phyloP scores from a whole-genome alignment of 2,329 filamentous ascomycete species.

The Claviceps digitariae region DNA sequence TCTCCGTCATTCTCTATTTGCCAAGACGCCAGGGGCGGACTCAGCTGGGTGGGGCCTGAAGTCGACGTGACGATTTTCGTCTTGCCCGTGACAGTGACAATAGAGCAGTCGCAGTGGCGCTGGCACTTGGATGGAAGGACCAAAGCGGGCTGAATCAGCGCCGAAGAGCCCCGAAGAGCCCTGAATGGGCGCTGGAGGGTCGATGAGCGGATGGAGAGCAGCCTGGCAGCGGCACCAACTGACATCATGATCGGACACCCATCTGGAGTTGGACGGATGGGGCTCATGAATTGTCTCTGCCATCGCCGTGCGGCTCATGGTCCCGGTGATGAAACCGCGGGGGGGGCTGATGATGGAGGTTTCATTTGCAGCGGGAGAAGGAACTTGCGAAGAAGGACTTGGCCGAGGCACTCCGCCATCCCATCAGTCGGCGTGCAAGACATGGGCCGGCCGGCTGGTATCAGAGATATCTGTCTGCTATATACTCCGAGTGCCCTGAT shows the following conservation, averaged over 20 bases:
- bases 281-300: background rate
- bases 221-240: background rate
- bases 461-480: too few relatives aligned
- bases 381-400: too few relatives aligned
- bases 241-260: background rate
- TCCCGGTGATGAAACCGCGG: background rate
- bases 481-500: too few relatives aligned
- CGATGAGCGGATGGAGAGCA: background rate
- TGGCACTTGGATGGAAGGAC: too few relatives aligned
- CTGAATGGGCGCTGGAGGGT: too few relatives aligned
- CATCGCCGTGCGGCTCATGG: background rate
- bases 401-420: background rate
- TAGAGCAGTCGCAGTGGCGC: background rate
- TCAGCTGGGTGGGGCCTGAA: background rate
- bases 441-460: background rate
- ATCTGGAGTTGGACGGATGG: background rate
- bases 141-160: too few relatives aligned
- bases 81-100: background rate
- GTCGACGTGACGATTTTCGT: background rate
- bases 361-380: background rate
- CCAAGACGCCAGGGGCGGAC: slow-evolving; percentile 4
- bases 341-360: background rate
- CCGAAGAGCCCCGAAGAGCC: too few relatives aligned
- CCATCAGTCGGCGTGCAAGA: background rate
- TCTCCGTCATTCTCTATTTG: background rate